phyloP scores from a whole-genome alignment of 192 early-diverging fungal species.

The Coemansia sp. region DNA sequence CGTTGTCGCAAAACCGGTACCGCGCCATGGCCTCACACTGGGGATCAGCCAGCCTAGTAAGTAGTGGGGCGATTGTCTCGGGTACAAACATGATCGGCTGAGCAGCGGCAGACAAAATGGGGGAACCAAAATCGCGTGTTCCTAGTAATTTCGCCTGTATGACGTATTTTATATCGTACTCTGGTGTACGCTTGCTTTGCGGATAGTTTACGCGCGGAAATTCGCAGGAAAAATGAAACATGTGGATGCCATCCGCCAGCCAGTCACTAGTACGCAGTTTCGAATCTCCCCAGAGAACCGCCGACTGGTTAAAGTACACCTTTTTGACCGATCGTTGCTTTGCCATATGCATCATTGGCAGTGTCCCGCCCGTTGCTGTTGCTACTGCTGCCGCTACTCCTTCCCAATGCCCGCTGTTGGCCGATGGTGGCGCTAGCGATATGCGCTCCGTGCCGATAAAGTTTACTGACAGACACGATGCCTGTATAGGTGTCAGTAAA shows the following conservation, averaged over 20 bases:
- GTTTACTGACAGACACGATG: constrained; percentile 30
- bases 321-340: constrained; percentile 29
- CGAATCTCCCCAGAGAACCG: constrained; percentile 46
- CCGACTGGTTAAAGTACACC: constrained; percentile 43
- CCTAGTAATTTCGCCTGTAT: constrained; percentile 32
- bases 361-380: background rate
- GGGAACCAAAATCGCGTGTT: background rate
- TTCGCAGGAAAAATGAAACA: constrained; percentile 54
- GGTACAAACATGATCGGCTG: constrained; percentile 38
- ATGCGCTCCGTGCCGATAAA: constrained; percentile 41
- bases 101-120: constrained; percentile 10
- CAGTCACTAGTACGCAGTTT: constrained; percentile 11
- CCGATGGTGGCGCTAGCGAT: constrained; percentile 33
- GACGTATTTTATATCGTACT: constrained; percentile 43
- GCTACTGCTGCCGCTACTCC: background rate
- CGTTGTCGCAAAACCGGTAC: constrained; percentile 44
- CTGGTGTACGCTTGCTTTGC: constrained; percentile 26
- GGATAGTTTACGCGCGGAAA: constrained; percentile 52
- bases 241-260: constrained; percentile 34
- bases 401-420: constrained; percentile 22
- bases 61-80: constrained; percentile 34
- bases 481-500: constrained; percentile 10
- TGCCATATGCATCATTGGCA: constrained; percentile 5
- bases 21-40: constrained; percentile 3
- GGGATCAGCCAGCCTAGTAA: background rate